Conservation (phyloP, 1,284 basidiomycete species). For the Pulveroboletus sp. region DNA sequence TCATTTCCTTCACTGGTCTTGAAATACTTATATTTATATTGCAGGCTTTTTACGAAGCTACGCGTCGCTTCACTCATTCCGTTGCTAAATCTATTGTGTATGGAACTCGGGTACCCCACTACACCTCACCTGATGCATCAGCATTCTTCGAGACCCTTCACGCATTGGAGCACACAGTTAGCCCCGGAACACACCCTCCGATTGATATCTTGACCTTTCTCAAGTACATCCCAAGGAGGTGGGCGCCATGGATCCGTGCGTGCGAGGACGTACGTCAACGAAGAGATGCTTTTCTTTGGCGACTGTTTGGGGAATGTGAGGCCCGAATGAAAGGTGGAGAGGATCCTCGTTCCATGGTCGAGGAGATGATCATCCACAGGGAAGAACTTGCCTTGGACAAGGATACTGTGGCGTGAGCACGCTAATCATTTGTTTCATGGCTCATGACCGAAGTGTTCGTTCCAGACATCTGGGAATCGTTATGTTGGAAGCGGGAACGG, state of each 20-base stretch:
- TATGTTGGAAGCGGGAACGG: constrained; percentile 7
- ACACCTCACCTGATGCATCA: constrained; percentile 3
- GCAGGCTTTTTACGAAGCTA: constrained; percentile 4
- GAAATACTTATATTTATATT: not conserved
- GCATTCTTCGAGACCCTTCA: constrained; percentile 4
- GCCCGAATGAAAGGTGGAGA: constrained; percentile 1
- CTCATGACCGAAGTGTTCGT: not conserved
- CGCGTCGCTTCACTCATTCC: constrained; percentile 7
- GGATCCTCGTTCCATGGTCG: constrained; percentile 2
- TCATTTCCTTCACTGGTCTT: not conserved
- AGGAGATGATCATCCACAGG: not conserved
- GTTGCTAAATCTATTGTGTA: constrained; percentile 1
- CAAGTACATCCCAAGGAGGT: constrained; percentile 5
- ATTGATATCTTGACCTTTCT: constrained; percentile 5
- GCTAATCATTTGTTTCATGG: not conserved
- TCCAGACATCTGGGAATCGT: constrained; percentile 2
- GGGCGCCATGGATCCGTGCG: constrained; percentile 4
- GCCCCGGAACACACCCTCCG: constrained; percentile 4
- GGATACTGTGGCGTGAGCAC: constrained; percentile 1
- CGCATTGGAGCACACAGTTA: constrained; percentile 2
- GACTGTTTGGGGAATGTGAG: constrained; percentile 3
- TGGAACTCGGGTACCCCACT: constrained; percentile 4
- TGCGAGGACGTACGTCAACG: constrained; percentile 6
- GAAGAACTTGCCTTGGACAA: constrained; percentile 1
- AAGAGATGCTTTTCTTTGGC: constrained; percentile 6